phyloP scores from a whole-genome alignment of 2,329 filamentous ascomycete species.

The Neopestalotiopsis clavispora region DNA sequence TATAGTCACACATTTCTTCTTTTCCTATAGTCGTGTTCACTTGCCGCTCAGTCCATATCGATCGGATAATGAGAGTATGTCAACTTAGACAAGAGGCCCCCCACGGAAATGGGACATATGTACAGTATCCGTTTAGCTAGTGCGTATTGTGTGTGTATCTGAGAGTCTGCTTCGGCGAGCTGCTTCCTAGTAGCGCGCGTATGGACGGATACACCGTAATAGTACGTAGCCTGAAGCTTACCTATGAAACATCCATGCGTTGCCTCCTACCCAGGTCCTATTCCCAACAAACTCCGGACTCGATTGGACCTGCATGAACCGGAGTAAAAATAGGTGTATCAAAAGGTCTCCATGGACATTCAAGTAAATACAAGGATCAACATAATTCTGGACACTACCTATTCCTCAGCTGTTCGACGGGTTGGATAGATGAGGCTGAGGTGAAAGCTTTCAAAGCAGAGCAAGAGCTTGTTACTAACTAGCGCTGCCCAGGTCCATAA shows the following conservation, averaged over 20 bases:
- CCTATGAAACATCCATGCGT: slow-evolving; percentile 10
- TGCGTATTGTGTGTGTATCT: not conserved
- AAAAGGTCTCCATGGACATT: not conserved
- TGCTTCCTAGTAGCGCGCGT: not conserved
- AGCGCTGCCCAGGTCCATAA: not conserved
- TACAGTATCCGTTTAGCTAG: not conserved
- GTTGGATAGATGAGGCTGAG: slow-evolving; percentile 7
- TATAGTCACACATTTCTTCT: not conserved
- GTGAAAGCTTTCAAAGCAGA: not conserved
- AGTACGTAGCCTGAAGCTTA: not conserved
- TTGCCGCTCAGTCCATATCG: not conserved
- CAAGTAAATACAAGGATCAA: not conserved
- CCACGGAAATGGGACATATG: not conserved
- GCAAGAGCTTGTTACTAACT: not conserved
- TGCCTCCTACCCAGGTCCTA: not conserved
- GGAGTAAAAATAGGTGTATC: not conserved
- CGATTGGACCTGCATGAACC: not conserved
- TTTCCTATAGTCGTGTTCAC: not conserved
- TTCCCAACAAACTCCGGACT: slow-evolving; percentile 11
- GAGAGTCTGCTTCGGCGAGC: not conserved
- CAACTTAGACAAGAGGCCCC: not conserved
- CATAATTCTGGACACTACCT: not conserved
- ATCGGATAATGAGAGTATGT: not conserved
- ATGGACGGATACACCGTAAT: not conserved
- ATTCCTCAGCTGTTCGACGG: not conserved